A percentile compares a stretch with the other conserved stretches of the same genome.
These are phyloP conservation scores for Macrophomina phaseolina DNA, from an alignment of 2,329 filamentous ascomycete genomes.

Conservation along the genomic window DNA sequence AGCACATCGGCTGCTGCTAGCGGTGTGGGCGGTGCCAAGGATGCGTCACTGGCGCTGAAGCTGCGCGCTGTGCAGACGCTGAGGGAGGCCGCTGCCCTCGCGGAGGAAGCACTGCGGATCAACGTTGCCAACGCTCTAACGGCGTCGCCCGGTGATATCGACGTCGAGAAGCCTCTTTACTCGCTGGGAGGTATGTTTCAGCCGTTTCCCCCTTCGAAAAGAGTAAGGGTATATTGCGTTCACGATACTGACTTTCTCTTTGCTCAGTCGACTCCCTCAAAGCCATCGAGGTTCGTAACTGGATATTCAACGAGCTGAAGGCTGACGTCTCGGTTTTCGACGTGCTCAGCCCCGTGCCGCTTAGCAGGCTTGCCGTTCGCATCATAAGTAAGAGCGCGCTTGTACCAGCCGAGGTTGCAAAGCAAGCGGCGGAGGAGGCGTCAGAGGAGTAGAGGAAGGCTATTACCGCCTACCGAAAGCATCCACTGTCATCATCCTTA, in stretches of 20 bases:
- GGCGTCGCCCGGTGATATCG: too few species aligned
- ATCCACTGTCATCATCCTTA: too few species aligned
- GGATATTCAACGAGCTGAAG: slow-evolving; percentile 32
- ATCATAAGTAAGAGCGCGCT: too few species aligned
- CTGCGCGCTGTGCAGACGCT: not conserved
- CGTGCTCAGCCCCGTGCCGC: slow-evolving; percentile 29
- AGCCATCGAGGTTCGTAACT: slow-evolving; percentile 36
- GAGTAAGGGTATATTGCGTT: slow-evolving; percentile 28
- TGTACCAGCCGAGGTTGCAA: too few species aligned
- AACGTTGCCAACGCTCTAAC: too few species aligned
- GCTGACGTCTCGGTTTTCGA: slow-evolving; percentile 34
- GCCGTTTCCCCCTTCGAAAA: not conserved
- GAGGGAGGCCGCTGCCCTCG: not conserved
- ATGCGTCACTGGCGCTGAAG: not conserved
- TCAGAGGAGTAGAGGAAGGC: too few species aligned
- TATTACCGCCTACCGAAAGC: too few species aligned
- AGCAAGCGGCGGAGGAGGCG: too few species aligned
- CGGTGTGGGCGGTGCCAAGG: not conserved
- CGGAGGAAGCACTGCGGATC: not conserved
- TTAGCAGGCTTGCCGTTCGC: not conserved
- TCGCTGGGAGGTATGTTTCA: not conserved
- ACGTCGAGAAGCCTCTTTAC: too few species aligned
- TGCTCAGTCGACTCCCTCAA: slow-evolving; percentile 35
- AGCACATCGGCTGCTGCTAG: not conserved
- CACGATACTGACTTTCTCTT: not conserved